Base-by-base conservation (phyloP, 371 early-diverging fungal genomes). In the Mortierella sp. region DNA sequence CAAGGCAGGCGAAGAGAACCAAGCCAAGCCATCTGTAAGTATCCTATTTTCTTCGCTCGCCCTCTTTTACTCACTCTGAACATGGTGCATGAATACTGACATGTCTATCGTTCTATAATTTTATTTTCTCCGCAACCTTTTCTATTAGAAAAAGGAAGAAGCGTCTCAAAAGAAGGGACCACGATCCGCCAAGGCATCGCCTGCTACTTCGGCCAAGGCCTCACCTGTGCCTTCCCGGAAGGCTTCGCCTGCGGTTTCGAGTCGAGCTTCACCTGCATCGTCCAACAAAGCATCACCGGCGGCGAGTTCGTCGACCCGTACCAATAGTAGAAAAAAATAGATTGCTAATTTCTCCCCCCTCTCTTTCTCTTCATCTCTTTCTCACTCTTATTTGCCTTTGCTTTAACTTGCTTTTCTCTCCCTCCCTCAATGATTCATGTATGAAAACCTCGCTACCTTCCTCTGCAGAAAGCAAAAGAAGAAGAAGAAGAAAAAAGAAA, bases 221-320 rank as follows among this genome's bases (percentile, higher is more conserved):
- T 59, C 59, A 3, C 59, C 65, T 7, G 80, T 67, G 19, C 70
- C 70, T 18, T 79, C 80, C 12, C 50, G 62, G 29, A 79, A 73
- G 50, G 60, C 70, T 21, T 79, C 80, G n/a, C 79, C 79, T 14
- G 79, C 73, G 16, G 65, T 62, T 5, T 79, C 79, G 19, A 64
- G 72, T 23, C 72, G 68, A 52, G 72, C 65, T 14, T 79, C 79
- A 4, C 80, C 80, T n/a, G 80, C 80, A 29, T 72, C 72, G 12
- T 77, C 77, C 1, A 53, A 65, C 62, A 77, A 71, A 57, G 57
- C 77, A 3, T 77, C 77, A 7, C 72, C 76, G 11, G 71, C 71
- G 57, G 56, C 72, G 0, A 72, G 72, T 9, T 64, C 74, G 25
- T 76, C 77, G n/a, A n/a, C n/a, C n/a, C 77, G 77, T 28, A 72